phyloP scores from a whole-genome alignment of 2,329 filamentous ascomycete species.

The Chaetomium strumarium region DNA sequence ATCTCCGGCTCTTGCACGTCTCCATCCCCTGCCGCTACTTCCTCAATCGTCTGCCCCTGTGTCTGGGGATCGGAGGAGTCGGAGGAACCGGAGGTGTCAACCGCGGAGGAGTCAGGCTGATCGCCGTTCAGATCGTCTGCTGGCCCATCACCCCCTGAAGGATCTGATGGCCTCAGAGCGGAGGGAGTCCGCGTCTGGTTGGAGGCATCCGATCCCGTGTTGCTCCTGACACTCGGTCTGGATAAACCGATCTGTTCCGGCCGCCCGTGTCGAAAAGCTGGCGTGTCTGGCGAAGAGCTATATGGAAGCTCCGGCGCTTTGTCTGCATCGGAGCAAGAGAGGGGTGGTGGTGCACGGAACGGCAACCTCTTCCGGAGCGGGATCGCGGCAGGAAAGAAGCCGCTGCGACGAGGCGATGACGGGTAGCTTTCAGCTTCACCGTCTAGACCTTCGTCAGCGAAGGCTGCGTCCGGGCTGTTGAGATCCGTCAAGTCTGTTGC shows the following conservation, averaged over 20 bases:
- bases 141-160: no score
- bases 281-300: slow-evolving; percentile 7
- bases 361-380: slow-evolving; percentile 8
- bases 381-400: slow-evolving; percentile 2
- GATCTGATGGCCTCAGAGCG: no score
- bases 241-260: slow-evolving; percentile 6
- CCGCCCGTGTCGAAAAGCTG: slow-evolving; percentile 7
- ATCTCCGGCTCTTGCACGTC: no score
- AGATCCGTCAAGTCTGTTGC: slow-evolving; percentile 17
- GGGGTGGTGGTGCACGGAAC: slow-evolving; percentile 7
- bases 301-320: neutral
- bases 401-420: slow-evolving; percentile 10
- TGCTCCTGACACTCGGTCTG: slow-evolving; percentile 4
- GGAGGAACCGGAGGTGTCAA: neutral
- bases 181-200: neutral
- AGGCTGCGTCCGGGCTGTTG: slow-evolving; percentile 13
- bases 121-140: neutral
- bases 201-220: neutral
- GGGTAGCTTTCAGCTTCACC: slow-evolving; percentile 7
- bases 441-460: slow-evolving; percentile 9
- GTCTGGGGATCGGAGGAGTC: neutral
- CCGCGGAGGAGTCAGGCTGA: neutral
- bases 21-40: neutral
- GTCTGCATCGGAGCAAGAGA: slow-evolving; percentile 6
- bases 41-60: neutral